These are phyloP conservation scores for Aspergillus calidoustus DNA, from an alignment of 2,329 filamentous ascomycete genomes.

Conservation along the genomic window DNA sequence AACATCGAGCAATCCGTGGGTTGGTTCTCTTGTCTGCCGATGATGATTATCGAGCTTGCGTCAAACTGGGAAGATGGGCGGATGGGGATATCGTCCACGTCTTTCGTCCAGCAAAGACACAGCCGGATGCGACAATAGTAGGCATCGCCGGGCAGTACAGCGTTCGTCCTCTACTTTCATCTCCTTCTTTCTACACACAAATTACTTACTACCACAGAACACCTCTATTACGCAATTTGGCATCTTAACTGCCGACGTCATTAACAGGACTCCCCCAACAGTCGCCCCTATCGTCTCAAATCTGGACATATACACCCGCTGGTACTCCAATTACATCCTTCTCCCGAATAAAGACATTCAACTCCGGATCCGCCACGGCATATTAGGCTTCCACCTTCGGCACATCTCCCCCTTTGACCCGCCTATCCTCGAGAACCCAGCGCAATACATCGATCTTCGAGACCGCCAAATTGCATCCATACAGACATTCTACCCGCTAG, in stretches of 20 bases:
- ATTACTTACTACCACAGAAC: neutral
- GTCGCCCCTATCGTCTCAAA: neutral
- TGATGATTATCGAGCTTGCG: neutral
- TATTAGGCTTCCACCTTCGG: neutral
- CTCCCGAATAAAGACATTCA: neutral
- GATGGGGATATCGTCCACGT: slow-evolving; percentile 1
- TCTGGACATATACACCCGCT: neutral
- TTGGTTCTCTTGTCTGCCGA: neutral
- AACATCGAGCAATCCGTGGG: neutral
- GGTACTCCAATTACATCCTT: neutral
- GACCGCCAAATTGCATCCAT: neutral
- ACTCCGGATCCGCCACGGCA: neutral
- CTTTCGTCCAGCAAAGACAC: neutral
- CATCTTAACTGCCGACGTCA: neutral
- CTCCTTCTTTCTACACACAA: neutral
- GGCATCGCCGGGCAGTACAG: neutral
- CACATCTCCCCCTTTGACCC: neutral
- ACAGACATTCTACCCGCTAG: neutral
- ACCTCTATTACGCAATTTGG: neutral
- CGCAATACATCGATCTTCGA: neutral
- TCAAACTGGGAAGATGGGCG: neutral
- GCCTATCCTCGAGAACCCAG: neutral
- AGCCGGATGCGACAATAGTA: neutral
- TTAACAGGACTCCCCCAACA: neutral
- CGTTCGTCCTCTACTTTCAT: neutral